These are phyloP conservation scores for Cordyceps tenuipes DNA, from an alignment of 2,329 filamentous ascomycete genomes.

Conservation along the genomic window DNA sequence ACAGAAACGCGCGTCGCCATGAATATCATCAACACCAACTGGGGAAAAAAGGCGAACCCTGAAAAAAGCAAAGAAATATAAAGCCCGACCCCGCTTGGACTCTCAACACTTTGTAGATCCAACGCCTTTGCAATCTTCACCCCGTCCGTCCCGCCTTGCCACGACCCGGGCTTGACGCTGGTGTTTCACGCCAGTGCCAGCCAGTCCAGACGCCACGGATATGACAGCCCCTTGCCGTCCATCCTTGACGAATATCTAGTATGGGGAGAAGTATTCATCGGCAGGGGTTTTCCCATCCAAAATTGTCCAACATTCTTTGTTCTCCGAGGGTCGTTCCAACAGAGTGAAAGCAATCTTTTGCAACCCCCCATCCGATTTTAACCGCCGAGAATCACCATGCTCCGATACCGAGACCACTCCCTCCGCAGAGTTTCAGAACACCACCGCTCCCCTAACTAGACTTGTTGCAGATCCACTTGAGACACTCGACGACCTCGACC, in stretches of 20 bases:
- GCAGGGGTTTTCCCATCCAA: background rate
- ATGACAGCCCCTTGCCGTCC: background rate
- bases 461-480: slow-evolving; percentile 2
- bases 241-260: background rate
- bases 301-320: background rate
- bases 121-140: background rate
- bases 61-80: background rate
- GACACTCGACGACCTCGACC: background rate
- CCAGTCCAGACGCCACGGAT: background rate
- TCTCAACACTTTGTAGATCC: background rate
- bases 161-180: background rate
- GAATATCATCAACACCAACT: background rate
- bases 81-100: background rate
- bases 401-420: background rate
- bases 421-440: slow-evolving; percentile 7
- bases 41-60: background rate
- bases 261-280: background rate
- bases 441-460: background rate
- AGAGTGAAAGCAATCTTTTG: background rate
- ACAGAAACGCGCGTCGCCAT: slow-evolving; percentile 1
- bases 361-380: background rate
- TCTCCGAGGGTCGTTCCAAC: background rate
- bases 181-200: background rate
- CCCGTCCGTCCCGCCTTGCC: background rate
- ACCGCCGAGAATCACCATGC: background rate